phyloP scores from a whole-genome alignment of 2,329 filamentous ascomycete species.

The Fusarium ambrosium region DNA sequence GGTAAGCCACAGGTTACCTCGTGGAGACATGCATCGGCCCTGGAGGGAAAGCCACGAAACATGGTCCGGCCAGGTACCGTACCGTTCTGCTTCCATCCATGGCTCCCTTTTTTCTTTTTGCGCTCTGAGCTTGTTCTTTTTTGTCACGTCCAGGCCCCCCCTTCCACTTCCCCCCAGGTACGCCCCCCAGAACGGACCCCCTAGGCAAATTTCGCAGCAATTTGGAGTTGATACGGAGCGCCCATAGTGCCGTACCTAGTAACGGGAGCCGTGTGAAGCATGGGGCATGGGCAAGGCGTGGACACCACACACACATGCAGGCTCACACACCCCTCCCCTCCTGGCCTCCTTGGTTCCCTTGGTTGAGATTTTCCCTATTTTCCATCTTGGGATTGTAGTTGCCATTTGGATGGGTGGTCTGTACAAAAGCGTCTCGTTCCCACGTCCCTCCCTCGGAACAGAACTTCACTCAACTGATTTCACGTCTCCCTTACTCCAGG shows the following conservation, averaged over 20 bases:
- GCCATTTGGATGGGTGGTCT: slow-evolving; percentile 16
- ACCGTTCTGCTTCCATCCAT: slow-evolving; percentile 22
- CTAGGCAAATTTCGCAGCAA: slow-evolving; percentile 36
- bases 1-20: slow-evolving; percentile 34
- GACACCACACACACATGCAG: not conserved
- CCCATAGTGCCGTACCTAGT: slow-evolving; percentile 18
- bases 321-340: slow-evolving; percentile 20
- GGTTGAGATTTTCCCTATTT: slow-evolving; percentile 31
- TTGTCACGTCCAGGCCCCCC: slow-evolving; percentile 27
- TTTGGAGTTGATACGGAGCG: slow-evolving; percentile 36
- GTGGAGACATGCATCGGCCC: slow-evolving; percentile 40
- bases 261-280: slow-evolving; percentile 19
- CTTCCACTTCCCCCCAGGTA: not conserved
- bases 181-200: slow-evolving; percentile 15
- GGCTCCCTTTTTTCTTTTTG: slow-evolving; percentile 34
- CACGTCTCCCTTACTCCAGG: slow-evolving; percentile 34
- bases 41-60: slow-evolving; percentile 39
- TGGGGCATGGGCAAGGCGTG: not conserved
- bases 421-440: slow-evolving; percentile 46
- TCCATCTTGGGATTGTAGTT: slow-evolving; percentile 19
- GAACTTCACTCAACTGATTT: slow-evolving; percentile 32
- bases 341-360: slow-evolving; percentile 24
- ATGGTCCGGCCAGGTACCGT: slow-evolving; percentile 42
- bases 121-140: slow-evolving; percentile 30
- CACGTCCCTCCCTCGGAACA: slow-evolving; percentile 35